These are phyloP conservation scores for Haplosporangium gracile DNA, from an alignment of 192 early-diverging fungal species.

Conservation along the genomic window DNA sequence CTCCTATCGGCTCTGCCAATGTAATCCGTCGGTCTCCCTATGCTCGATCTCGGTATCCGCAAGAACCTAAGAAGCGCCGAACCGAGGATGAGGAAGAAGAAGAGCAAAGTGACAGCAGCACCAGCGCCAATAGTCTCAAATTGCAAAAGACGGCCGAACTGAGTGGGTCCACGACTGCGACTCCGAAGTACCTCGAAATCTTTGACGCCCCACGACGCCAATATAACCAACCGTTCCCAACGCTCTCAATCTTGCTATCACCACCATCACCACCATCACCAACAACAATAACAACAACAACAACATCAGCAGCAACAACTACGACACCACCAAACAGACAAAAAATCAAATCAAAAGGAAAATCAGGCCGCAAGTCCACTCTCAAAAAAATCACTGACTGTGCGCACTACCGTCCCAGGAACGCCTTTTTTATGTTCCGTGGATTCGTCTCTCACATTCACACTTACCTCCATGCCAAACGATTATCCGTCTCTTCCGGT, in stretches of 20 bases:
- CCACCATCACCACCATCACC: background rate
- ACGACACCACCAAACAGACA: background rate
- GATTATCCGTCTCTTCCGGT: background rate
- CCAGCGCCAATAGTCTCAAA: background rate
- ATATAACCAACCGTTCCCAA: too few relatives aligned
- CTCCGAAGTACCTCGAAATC: background rate
- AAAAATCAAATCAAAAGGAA: background rate
- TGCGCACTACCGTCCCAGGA: conserved; percentile 28
- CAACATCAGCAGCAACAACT: background rate
- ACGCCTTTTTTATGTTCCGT: conserved; percentile 42
- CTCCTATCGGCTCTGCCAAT: background rate
- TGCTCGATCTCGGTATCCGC: background rate
- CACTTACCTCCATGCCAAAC: background rate
- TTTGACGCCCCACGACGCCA: background rate
- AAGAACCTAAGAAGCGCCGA: background rate
- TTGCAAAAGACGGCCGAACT: background rate
- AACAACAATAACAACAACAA: background rate
- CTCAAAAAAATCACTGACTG: conserved; percentile 21
- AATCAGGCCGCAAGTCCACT: background rate
- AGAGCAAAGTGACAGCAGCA: background rate
- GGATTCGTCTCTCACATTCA: conserved; percentile 33
- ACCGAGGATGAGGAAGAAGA: background rate
- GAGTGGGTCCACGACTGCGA: background rate
- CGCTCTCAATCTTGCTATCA: background rate
- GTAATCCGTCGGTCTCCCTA: background rate